Evolutionary conservation across 2,329 filamentous ascomycete genomes (phyloP), one percentile per base, ranked within the genome.

Genomic region (Sphaerulina musiva): DNA sequence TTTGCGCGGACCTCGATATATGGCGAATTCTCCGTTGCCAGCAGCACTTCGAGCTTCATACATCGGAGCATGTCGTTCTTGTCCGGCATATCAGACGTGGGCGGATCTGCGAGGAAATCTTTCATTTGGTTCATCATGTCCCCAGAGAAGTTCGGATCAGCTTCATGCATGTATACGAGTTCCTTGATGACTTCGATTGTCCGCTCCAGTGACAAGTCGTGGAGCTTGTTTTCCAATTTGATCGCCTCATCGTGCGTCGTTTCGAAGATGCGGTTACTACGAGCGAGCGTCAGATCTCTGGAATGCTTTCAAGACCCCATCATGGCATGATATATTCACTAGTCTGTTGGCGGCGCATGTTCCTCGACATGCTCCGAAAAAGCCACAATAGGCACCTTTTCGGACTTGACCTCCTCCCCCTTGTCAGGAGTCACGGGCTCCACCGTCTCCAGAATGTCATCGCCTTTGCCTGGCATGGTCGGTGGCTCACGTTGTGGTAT

Each of bases 1-100:
- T 55, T 59, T 9, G 62, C 62, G 44, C 61, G 55, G 41, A 64
- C 62, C 47, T 64, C 62, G 9, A 60, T 54, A 40, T 63, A 64
- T 1, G 62, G 62, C 7, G 62, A 64, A 45, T 64, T 56, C 40
- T 62, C 60, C 6, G 48, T 48, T 5, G 46, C 46, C 40, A 54
- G 34, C 31, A 49, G 39, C 26, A 46, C 52, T 48, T 54, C 52
- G 12, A 49, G 46, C 46, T 54, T 54, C 52, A 54, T 54, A 40
- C 32, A 44, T 17, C 46, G 32, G 32, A 49, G 46, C 29, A 10
- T 29, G 29, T 54, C 52, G 48, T 59, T 36, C 41, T 56, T 59
- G 23, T 56, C 54, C 20, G 50, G 54, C 29, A 41, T 45, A 39
- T 51, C 43, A 23, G 48, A 41, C 4, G 48, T 46, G 2, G 54